These are phyloP conservation scores for Hanseniaspora lachancei DNA, from an alignment of 805 yeast genomes.

Conservation along the genomic window DNA sequence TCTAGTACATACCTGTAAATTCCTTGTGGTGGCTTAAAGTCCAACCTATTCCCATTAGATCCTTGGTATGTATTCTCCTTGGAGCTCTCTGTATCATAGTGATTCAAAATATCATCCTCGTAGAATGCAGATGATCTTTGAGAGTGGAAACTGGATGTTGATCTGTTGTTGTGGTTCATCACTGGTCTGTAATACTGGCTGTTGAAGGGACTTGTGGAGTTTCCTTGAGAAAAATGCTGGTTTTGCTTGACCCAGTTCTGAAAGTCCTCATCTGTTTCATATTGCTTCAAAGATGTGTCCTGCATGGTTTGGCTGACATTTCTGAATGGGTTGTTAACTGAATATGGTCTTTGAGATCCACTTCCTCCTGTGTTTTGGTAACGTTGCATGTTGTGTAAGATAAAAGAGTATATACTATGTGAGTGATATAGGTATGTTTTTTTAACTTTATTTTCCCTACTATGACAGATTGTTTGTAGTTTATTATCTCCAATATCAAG, in stretches of 20 bases:
- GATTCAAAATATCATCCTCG: conserved; percentile 12
- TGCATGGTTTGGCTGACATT: conserved; percentile 28
- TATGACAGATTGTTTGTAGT: no score
- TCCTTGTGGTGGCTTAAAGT: conserved; percentile 7
- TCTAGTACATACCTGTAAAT: conserved; percentile 10
- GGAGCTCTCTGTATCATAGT: not conserved
- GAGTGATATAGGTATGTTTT: no score
- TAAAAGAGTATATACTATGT: no score
- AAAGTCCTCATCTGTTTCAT: conserved; percentile 31
- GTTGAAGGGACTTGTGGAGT: not conserved
- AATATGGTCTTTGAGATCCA: conserved; percentile 31
- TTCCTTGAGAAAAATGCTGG: conserved; percentile 7
- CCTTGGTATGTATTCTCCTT: not conserved
- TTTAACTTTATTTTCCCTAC: no score
- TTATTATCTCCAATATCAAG: no score
- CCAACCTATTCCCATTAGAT: not conserved
- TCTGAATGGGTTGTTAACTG: conserved; percentile 66
- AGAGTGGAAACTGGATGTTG: conserved; percentile 11
- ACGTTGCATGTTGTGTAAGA: not conserved
- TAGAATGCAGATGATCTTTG: conserved; percentile 10
- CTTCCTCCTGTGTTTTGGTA: conserved; percentile 18
- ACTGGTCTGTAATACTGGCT: conserved; percentile 15
- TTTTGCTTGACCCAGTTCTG: conserved; percentile 46
- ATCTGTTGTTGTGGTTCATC: conserved; percentile 13
- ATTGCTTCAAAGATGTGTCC: conserved; percentile 22